These are phyloP conservation scores for Alternaria rosae DNA, from an alignment of 2,329 filamentous ascomycete species.

Conservation along the genomic window DNA sequence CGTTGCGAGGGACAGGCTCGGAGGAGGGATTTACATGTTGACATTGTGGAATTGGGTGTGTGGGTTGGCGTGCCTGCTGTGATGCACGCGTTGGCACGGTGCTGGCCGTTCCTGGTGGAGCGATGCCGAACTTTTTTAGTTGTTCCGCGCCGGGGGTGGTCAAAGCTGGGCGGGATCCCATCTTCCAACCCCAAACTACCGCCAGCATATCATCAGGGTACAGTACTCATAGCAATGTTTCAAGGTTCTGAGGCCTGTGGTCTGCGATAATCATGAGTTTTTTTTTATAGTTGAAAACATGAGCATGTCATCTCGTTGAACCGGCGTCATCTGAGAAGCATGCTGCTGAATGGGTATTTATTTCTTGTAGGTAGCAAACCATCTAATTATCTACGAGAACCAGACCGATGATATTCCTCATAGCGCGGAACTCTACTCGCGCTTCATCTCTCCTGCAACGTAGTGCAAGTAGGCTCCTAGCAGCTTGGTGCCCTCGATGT, in stretches of 20 bases:
- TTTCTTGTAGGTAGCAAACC: conserved; percentile 1
- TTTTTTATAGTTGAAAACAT: no score
- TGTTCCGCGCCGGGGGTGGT: conserved; percentile 32
- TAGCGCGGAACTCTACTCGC: conserved; percentile 19
- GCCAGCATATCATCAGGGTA: background rate
- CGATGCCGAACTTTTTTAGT: conserved; percentile 36
- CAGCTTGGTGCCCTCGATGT: conserved; percentile 97
- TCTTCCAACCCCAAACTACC: background rate
- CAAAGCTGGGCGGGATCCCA: conserved; percentile 11
- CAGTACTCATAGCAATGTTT: background rate
- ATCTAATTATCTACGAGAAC: background rate
- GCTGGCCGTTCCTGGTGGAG: conserved; percentile 16
- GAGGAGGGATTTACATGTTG: conserved; percentile 42
- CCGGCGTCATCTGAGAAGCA: background rate
- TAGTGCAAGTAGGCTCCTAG: conserved; percentile 96
- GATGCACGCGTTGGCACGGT: conserved; percentile 13
- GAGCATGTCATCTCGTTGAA: background rate
- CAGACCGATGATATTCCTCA: background rate
- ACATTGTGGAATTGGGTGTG: conserved; percentile 38
- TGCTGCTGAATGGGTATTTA: conserved; percentile 16
- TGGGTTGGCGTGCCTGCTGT: conserved; percentile 15
- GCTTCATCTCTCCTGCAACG: conserved; percentile 84
- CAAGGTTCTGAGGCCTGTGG: no score
- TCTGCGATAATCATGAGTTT: no score
- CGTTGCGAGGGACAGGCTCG: conserved; percentile 30